Percentiles rank a stretch among this genome's conserved stretches.
These are phyloP conservation scores for Abrus pulchellus DNA, from an alignment of 306 rosid genomes.

Conservation along the genomic window DNA sequence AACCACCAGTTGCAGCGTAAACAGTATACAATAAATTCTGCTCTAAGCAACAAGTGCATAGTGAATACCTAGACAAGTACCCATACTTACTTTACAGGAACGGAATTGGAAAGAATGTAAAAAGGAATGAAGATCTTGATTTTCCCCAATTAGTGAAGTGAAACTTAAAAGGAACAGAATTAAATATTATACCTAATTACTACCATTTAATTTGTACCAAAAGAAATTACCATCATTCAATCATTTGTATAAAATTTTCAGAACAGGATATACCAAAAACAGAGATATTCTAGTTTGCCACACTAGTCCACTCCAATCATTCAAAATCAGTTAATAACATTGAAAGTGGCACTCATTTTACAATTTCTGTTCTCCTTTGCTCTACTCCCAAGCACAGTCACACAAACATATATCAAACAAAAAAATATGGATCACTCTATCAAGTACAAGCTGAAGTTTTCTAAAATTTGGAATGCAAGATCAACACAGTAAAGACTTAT, in stretches of 20 bases:
- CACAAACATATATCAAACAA: neutral
- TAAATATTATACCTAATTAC: neutral
- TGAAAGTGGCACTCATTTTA: neutral
- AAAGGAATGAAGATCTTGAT: constrained; percentile 8
- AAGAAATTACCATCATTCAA: neutral
- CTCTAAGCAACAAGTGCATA: constrained; percentile 28
- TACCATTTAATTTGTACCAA: constrained; percentile 10
- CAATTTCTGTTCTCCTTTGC: neutral
- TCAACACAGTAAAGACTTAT: neutral
- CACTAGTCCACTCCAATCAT: constrained; percentile 7
- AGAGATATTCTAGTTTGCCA: neutral
- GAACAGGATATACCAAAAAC: constrained; percentile 6
- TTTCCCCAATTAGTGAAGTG: neutral
- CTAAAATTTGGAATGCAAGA: constrained; percentile 2
- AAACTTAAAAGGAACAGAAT: constrained; percentile 19
- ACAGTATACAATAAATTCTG: neutral
- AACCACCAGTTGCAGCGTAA: constrained; percentile 8
- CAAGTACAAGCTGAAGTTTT: neutral
- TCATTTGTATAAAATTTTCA: constrained; percentile 24
- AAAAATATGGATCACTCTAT: neutral
- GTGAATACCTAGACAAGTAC: neutral
- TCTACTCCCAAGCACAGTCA: neutral
- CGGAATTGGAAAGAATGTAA: constrained; percentile 12
- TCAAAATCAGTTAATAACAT: neutral
- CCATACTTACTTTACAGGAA: neutral